Evolutionary conservation across 768 basidiomycete genomes (phyloP).

Genomic region (Lentinus tigrinus): DNA sequence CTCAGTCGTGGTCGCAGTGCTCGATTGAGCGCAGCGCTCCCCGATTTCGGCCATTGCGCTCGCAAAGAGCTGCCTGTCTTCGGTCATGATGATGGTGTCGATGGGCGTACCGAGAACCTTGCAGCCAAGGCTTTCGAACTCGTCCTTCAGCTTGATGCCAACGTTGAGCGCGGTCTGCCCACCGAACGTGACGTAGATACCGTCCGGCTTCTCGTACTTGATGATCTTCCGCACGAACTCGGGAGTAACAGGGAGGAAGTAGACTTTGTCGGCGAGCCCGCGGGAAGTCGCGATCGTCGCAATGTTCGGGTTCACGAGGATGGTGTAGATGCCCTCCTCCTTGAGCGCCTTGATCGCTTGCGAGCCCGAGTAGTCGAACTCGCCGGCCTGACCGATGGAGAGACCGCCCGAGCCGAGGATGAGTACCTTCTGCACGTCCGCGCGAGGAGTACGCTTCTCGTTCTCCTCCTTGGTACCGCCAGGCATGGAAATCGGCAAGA

Average conservation of each 20-base stretch:
- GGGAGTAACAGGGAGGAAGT: constrained; percentile 97
- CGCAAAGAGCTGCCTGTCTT: constrained; percentile 94
- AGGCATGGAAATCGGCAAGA: constrained; percentile 65
- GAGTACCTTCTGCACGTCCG: constrained; percentile 87
- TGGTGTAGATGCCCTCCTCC: constrained; percentile 98
- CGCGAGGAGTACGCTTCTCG: constrained; percentile 65
- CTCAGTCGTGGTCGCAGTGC: constrained; percentile 79
- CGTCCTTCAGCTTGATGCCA: constrained; percentile 96
- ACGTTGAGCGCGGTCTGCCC: constrained; percentile 97
- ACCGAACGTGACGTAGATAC: constrained; percentile 98
- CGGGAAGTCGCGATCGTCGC: constrained; percentile 98
- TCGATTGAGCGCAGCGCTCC: constrained; percentile 90
- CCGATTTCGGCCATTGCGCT: constrained; percentile 94
- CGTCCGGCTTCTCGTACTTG: constrained; percentile 97
- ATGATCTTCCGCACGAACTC: constrained; percentile 98
- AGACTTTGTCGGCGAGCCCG: constrained; percentile 98
- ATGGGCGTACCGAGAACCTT: constrained; percentile 96
- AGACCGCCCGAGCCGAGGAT: constrained; percentile 97
- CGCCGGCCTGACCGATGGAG: constrained; percentile 98
- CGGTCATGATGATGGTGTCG: constrained; percentile 94
- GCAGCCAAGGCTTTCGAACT: constrained; percentile 86
- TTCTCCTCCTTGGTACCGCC: constrained; percentile 85
- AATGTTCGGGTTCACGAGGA: constrained; percentile 98
- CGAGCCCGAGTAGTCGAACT: constrained; percentile 99
- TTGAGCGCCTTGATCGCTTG: constrained; percentile 99